Base-by-base conservation (phyloP, 768 basidiomycete genomes). In the Hericium coralloides region DNA sequence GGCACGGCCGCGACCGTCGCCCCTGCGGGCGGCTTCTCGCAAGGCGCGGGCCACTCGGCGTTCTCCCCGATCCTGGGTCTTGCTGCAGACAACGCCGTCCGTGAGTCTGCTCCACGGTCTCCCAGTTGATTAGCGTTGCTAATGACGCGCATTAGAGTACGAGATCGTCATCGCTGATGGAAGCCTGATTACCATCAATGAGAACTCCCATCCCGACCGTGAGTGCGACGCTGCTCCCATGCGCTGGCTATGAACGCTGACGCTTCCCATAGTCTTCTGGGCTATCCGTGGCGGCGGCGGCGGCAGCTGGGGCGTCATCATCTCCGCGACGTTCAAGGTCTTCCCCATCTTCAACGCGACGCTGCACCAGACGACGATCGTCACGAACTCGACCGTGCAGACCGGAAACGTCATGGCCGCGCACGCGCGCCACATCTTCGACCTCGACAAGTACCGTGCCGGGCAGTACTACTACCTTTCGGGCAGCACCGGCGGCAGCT, bases 221-320 rank as follows among this genome's bases (percentile, higher is more conserved):
- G 57, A 38, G 55, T 52, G 26, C 53, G 49, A 14, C 47, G 54
- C 15, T 37, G 48, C 25, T 43, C 31, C 4, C 52, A 23, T 3
- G 58, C 55, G 48, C 48, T 55, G 18, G 51, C 52, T 63, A 57
- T 59, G 59, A 9, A 9, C 31, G 31, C 63, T n/a, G 14, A 66
- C 23, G 57, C 63, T 4, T 63, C 63, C 12, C 61, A 56, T 4
- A 59, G 60, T 82, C n/a, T 81, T 79, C 67, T 82, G 78, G 63
- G 80, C 68, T 22, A 73, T 82, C 49, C 71, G 79, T 48, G 80
- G 81, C 3, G 79, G 74, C 26, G 80, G 79, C 3, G 58, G 55
- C 12, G 73, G 73, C 9, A 70, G 67, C 38, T 75, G 70, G 72
- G 73, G 72, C 20, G 66, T 74, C n/a, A 67, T 74, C 43, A 61